These are phyloP conservation scores for Aureobasidium sp. DNA, from an alignment of 2,329 filamentous ascomycete species.

Conservation along the genomic window DNA sequence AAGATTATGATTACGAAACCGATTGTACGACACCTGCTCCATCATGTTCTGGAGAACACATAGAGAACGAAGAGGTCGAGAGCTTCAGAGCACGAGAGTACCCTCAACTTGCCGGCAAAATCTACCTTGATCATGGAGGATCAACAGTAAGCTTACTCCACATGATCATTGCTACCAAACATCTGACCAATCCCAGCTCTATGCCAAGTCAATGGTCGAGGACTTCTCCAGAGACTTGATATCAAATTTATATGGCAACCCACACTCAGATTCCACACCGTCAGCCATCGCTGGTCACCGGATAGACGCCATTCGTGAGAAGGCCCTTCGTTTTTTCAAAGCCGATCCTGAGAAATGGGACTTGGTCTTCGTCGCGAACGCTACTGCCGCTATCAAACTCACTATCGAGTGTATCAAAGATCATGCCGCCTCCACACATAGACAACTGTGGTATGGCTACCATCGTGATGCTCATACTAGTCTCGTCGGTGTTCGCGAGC, in stretches of 20 bases:
- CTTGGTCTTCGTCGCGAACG: constrained; percentile 84
- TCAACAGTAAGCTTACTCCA: constrained; percentile 47
- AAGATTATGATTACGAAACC: constrained; percentile 25
- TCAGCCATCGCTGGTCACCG: constrained; percentile 68
- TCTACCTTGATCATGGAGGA: constrained; percentile 91
- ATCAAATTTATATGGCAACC: constrained; percentile 75
- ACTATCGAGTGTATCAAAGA: constrained; percentile 70
- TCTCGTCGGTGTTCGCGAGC: constrained; percentile 67
- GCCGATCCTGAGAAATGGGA: constrained; percentile 78
- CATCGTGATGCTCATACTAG: constrained; percentile 83
- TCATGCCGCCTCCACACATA: constrained; percentile 34
- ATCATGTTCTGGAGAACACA: constrained; percentile 25
- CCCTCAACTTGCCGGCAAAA: constrained; percentile 29
- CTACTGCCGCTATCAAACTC: constrained; percentile 83
- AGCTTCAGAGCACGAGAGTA: constrained; percentile 32
- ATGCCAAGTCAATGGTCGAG: constrained; percentile 72
- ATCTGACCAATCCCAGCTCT: constrained; percentile 33
- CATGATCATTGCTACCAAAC: not conserved
- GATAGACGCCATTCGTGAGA: constrained; percentile 67
- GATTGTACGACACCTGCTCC: constrained; percentile 27
- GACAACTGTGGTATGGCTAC: constrained; percentile 73
- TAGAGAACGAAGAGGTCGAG: constrained; percentile 30
- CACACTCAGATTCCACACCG: constrained; percentile 75
- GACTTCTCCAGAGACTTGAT: constrained; percentile 72
- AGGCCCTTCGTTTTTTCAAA: constrained; percentile 66